A percentile compares a stretch with the other conserved stretches of the same genome.
Evolutionary conservation across 2,329 filamentous ascomycete genomes (phyloP).

Genomic region (Alternaria triticimaculans): DNA sequence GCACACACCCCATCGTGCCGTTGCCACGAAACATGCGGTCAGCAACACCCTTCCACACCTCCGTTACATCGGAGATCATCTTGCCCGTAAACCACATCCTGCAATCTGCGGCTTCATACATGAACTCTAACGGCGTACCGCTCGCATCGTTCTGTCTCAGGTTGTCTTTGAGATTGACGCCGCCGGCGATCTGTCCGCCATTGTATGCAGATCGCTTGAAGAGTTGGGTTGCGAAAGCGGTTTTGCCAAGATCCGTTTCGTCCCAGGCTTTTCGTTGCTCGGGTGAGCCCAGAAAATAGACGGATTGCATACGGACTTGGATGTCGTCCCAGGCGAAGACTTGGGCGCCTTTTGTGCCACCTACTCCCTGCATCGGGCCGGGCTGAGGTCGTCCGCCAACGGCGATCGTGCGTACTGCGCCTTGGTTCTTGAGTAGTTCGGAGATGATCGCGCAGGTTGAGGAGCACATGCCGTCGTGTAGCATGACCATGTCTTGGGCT

Average conservation of each 20-base stretch:
- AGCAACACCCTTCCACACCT: conserved; percentile 49
- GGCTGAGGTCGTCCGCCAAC: conserved; percentile 52
- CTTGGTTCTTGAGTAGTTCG: conserved; percentile 56
- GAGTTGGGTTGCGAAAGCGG: conserved; percentile 42
- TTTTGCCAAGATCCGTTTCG: conserved; percentile 35
- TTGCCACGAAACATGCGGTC: conserved; percentile 45
- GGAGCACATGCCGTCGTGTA: conserved; percentile 55
- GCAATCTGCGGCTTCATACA: conserved; percentile 52
- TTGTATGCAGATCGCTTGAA: conserved; percentile 41
- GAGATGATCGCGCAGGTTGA: conserved; percentile 56
- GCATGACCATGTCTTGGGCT: conserved; percentile 50
- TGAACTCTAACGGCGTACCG: conserved; percentile 50
- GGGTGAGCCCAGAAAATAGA: conserved; percentile 41
- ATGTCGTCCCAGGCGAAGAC: conserved; percentile 45
- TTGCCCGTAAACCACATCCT: conserved; percentile 49
- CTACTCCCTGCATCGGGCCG: conserved; percentile 54
- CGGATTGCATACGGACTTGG: conserved; percentile 37
- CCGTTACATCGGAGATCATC: conserved; percentile 45
- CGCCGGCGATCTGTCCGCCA: conserved; percentile 31
- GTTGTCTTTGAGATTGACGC: conserved; percentile 49
- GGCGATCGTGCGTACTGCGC: conserved; percentile 51
- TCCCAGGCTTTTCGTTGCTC: conserved; percentile 40
- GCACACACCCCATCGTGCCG: conserved; percentile 30
- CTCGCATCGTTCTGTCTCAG: conserved; percentile 44
- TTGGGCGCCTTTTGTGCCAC: conserved; percentile 54